These are phyloP conservation scores for Anthostomella pinea DNA, from an alignment of 2,329 filamentous ascomycete species.

Conservation along the genomic window DNA sequence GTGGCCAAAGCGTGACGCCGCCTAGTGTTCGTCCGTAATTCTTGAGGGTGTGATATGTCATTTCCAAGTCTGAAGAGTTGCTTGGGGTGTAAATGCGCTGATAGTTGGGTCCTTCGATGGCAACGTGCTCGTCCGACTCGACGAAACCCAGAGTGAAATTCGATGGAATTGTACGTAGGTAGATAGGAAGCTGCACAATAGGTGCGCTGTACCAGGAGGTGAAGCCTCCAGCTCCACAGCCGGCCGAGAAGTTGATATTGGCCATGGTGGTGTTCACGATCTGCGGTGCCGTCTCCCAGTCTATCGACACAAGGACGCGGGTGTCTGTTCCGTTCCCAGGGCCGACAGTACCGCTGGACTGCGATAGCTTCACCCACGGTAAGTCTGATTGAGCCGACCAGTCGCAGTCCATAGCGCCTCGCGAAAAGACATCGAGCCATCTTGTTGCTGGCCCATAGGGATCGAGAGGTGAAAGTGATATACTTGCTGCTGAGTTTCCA, in stretches of 20 bases:
- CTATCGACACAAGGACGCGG: slow-evolving; percentile 52
- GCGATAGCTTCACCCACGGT: slow-evolving; percentile 51
- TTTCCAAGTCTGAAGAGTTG: slow-evolving; percentile 24
- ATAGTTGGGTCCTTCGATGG: slow-evolving; percentile 54
- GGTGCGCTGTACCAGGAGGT: slow-evolving; percentile 34
- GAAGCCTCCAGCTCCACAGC: slow-evolving; percentile 30
- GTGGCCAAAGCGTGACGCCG: slow-evolving; percentile 56
- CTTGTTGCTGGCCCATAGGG: slow-evolving; percentile 54
- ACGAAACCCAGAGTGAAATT: slow-evolving; percentile 58
- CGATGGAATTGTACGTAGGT: slow-evolving; percentile 45
- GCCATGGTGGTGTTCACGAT: slow-evolving; percentile 40
- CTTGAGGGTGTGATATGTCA: slow-evolving; percentile 51
- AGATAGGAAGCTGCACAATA: slow-evolving; percentile 53
- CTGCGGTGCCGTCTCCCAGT: slow-evolving; percentile 47
- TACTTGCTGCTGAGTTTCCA: slow-evolving; percentile 48
- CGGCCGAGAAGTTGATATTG: slow-evolving; percentile 48
- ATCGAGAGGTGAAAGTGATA: slow-evolving; percentile 55
- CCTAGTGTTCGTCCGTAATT: slow-evolving; percentile 57
- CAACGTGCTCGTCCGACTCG: slow-evolving; percentile 56
- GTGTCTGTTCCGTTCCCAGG: slow-evolving; percentile 46
- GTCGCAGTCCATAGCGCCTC: slow-evolving; percentile 51
- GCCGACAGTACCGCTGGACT: slow-evolving; percentile 47
- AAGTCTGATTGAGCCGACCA: slow-evolving; percentile 49
- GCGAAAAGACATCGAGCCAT: slow-evolving; percentile 63
- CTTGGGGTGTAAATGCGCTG: slow-evolving; percentile 37